phyloP scores from a whole-genome alignment of 495 filamentous ascomycete genomes.

The Penicillium coffeae region DNA sequence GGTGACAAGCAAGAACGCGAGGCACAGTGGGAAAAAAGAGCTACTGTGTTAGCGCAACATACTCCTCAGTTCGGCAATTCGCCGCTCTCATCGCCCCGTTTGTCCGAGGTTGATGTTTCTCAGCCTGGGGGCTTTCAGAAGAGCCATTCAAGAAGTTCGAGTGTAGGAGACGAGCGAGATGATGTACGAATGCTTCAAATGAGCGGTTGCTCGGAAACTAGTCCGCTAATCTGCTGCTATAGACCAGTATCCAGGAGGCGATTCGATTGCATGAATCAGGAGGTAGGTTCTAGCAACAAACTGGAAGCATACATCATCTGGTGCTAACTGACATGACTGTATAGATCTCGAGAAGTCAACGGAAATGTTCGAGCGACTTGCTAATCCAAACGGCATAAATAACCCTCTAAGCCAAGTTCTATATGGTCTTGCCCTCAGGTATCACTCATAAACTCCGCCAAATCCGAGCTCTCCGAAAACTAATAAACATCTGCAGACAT shows the following conservation, averaged over 20 bases:
- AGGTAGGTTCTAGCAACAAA: slow-evolving; percentile 46
- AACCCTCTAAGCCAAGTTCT: slow-evolving; percentile 95
- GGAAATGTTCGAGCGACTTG: slow-evolving; percentile 78
- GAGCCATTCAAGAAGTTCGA: slow-evolving; percentile 29
- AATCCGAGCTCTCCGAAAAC: not conserved
- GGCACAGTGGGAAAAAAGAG: slow-evolving; percentile 79
- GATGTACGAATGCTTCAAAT: slow-evolving; percentile 38
- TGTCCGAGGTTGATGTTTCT: slow-evolving; percentile 11
- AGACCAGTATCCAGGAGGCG: slow-evolving; percentile 92
- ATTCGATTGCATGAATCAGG: slow-evolving; percentile 89
- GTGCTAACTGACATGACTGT: no score
- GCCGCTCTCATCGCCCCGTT: slow-evolving; percentile 17
- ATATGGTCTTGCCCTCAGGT: slow-evolving; percentile 91
- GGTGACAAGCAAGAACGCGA: slow-evolving; percentile 49
- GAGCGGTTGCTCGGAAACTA: not conserved
- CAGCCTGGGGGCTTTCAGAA: slow-evolving; percentile 7
- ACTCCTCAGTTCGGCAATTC: slow-evolving; percentile 48
- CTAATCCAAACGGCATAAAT: slow-evolving; percentile 78
- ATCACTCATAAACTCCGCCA: no score
- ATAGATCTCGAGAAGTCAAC: slow-evolving; percentile 68
- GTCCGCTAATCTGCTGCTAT: slow-evolving; percentile 1
- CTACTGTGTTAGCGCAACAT: slow-evolving; percentile 73
- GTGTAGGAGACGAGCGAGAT: slow-evolving; percentile 36
- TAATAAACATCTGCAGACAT: slow-evolving; percentile 54
- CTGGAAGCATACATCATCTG: no score